Percentiles rank a stretch among this genome's conserved stretches.
Conservation (phyloP, 2,329 filamentous ascomycete species). For the Arthroderma uncinatum region DNA sequence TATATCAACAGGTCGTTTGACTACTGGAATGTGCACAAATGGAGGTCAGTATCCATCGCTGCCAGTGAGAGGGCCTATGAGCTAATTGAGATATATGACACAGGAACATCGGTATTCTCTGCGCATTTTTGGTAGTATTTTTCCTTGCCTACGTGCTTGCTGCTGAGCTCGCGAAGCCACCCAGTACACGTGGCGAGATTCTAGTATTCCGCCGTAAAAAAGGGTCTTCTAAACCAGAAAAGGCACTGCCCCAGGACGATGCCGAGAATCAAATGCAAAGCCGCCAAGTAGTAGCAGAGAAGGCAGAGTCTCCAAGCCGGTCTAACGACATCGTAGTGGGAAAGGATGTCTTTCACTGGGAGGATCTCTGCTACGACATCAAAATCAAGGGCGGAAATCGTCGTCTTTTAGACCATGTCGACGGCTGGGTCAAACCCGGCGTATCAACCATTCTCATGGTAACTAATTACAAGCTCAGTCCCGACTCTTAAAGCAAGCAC, state of each 20-base stretch:
- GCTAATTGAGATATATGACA: background rate
- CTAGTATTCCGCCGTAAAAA: slow-evolving; percentile 58
- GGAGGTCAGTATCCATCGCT: slow-evolving; percentile 31
- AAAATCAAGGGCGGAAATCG: slow-evolving; percentile 65
- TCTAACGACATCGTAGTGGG: slow-evolving; percentile 19
- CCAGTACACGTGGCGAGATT: slow-evolving; percentile 66
- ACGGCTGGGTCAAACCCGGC: slow-evolving; percentile 89
- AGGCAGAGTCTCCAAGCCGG: slow-evolving; percentile 13
- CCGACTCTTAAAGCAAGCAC: no score
- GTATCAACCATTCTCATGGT: slow-evolving; percentile 80
- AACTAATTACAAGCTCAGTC: slow-evolving; percentile 7
- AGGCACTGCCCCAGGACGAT: slow-evolving; percentile 15
- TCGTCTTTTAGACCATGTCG: slow-evolving; percentile 71
- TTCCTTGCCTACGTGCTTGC: slow-evolving; percentile 49
- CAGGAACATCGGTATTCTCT: slow-evolving; percentile 54
- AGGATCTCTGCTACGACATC: slow-evolving; percentile 70
- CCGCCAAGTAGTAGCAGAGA: slow-evolving; percentile 26
- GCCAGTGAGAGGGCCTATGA: background rate
- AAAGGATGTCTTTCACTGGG: slow-evolving; percentile 75
- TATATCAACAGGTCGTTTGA: slow-evolving; percentile 46
- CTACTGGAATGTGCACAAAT: slow-evolving; percentile 50
- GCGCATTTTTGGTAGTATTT: slow-evolving; percentile 53
- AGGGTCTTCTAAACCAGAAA: slow-evolving; percentile 23
- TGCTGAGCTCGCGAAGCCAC: slow-evolving; percentile 51
- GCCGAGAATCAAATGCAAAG: slow-evolving; percentile 19